phyloP scores from a whole-genome alignment of 148 eudicot genomes.

The Chenopodium album region DNA sequence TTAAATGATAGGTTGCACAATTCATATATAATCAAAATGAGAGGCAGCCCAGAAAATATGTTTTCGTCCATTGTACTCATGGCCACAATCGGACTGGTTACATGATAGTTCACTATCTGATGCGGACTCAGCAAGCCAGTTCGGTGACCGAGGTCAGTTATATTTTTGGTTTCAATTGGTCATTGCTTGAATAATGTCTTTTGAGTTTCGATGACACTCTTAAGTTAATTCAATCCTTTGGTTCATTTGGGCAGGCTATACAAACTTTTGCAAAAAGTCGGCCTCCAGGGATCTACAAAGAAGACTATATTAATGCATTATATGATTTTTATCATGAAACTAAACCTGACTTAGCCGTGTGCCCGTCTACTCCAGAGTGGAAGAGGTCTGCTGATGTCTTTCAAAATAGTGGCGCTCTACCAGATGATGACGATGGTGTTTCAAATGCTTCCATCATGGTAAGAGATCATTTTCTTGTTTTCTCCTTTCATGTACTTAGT shows the following conservation, averaged over 20 bases:
- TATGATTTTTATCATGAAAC: constrained; percentile 77
- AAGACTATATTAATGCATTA: constrained; percentile 77
- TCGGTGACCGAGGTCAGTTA: constrained; percentile 72
- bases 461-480: constrained; percentile 25
- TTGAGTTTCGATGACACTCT: neutral
- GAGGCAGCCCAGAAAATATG: constrained; percentile 57
- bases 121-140: constrained; percentile 58
- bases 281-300: constrained; percentile 89
- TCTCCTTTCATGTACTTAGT: neutral
- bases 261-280: constrained; percentile 67
- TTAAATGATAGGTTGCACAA: constrained; percentile 44
- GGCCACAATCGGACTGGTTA: constrained; percentile 96
- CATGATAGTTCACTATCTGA: constrained; percentile 86
- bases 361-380: constrained; percentile 91
- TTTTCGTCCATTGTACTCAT: constrained; percentile 89
- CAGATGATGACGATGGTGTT: constrained; percentile 70
- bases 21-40: constrained; percentile 59
- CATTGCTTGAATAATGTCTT: constrained; percentile 2
- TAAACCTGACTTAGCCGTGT: constrained; percentile 57
- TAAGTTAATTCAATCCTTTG: constrained; percentile 9
- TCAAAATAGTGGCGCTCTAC: constrained; percentile 72
- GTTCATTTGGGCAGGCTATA: constrained; percentile 52
- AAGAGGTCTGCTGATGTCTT: constrained; percentile 75
- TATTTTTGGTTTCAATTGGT: neutral
- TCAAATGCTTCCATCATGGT: constrained; percentile 47